Percentiles rank a stretch among this genome's conserved stretches.
These are phyloP conservation scores for Cephalotrichum gorgonifer DNA, from an alignment of 2,329 filamentous ascomycete genomes.

Conservation along the genomic window DNA sequence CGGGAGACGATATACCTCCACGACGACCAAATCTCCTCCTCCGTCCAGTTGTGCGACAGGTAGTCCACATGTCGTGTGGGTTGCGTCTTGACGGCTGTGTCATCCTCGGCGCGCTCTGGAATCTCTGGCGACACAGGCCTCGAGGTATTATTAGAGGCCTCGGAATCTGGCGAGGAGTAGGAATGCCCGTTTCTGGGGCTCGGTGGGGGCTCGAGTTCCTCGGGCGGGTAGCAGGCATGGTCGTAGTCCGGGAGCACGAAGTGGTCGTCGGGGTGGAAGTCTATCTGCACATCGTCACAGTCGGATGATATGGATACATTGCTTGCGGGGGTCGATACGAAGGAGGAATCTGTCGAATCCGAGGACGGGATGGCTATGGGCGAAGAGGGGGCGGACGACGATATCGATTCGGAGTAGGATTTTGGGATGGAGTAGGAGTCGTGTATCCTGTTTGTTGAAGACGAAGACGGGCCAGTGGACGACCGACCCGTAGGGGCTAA, in stretches of 20 bases:
- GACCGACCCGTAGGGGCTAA: constrained; percentile 37
- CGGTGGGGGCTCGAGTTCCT: constrained; percentile 38
- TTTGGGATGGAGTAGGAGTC: constrained; percentile 34
- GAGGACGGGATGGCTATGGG: constrained; percentile 35
- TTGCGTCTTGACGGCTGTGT: constrained; percentile 62
- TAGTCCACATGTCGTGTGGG: constrained; percentile 92
- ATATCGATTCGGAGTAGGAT: constrained; percentile 32
- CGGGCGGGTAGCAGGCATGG: constrained; percentile 32
- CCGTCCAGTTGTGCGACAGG: constrained; percentile 82
- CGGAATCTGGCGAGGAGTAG: constrained; percentile 42
- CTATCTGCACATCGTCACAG: constrained; percentile 38
- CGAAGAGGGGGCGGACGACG: constrained; percentile 46
- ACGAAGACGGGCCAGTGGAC: constrained; percentile 30
- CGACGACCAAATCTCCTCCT: constrained; percentile 95
- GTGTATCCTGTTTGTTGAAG: constrained; percentile 34
- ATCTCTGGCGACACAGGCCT: constrained; percentile 47
- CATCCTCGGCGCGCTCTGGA: constrained; percentile 61
- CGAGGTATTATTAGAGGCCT: constrained; percentile 38
- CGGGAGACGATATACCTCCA: constrained; percentile 89
- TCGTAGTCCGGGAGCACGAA: constrained; percentile 35
- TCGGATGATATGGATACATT: constrained; percentile 52
- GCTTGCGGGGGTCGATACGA: constrained; percentile 52
- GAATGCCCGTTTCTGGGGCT: constrained; percentile 40
- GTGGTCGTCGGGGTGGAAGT: constrained; percentile 33
- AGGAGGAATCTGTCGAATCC: constrained; percentile 46